These are phyloP conservation scores for Erysimum pusillum DNA, from an alignment of 441 rosid species.

Conservation along the genomic window DNA sequence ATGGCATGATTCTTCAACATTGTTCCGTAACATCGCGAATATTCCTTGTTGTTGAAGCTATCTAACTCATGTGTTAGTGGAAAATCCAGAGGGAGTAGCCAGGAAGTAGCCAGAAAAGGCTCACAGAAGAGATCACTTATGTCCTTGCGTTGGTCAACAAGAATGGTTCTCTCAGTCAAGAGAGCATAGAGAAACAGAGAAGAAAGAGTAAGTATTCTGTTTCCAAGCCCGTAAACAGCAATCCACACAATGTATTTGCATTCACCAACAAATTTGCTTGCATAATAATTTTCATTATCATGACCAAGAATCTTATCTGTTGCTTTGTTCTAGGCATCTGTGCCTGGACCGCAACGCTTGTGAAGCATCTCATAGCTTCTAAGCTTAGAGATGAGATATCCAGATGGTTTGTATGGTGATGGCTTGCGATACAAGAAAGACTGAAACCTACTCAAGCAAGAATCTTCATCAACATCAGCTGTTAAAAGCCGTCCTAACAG, in stretches of 20 bases:
- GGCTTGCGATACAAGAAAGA: conserved; percentile 59
- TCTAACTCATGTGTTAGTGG: conserved; percentile 50
- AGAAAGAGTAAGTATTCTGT: conserved; percentile 66
- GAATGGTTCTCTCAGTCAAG: conserved; percentile 65
- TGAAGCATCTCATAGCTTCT: conserved; percentile 73
- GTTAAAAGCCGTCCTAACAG: conserved; percentile 75
- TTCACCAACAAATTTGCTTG: too few species aligned
- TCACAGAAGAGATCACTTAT: conserved; percentile 70
- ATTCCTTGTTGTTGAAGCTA: conserved; percentile 48
- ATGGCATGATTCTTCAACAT: conserved; percentile 57
- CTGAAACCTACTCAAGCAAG: conserved; percentile 70
- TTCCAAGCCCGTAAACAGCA: conserved; percentile 70
- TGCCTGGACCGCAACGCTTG: conserved; percentile 72
- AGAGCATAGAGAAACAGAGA: conserved; percentile 76
- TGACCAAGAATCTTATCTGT: conserved; percentile 54
- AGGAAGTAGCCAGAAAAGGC: conserved; percentile 70
- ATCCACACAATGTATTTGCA: conserved; percentile 76
- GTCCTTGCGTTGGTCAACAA: conserved; percentile 68
- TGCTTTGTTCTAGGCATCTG: conserved; percentile 58
- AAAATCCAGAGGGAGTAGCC: conserved; percentile 65
- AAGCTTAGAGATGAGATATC: conserved; percentile 69
- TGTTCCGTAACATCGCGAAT: conserved; percentile 56
- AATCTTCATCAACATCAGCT: conserved; percentile 58
- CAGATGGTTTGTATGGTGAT: conserved; percentile 57
- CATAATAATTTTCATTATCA: too few species aligned